A percentile compares a stretch with the other conserved stretches of the same genome.
These are phyloP conservation scores for Taphrina flavorubra DNA, from an alignment of 1,139 yeast species.

Conservation along the genomic window DNA sequence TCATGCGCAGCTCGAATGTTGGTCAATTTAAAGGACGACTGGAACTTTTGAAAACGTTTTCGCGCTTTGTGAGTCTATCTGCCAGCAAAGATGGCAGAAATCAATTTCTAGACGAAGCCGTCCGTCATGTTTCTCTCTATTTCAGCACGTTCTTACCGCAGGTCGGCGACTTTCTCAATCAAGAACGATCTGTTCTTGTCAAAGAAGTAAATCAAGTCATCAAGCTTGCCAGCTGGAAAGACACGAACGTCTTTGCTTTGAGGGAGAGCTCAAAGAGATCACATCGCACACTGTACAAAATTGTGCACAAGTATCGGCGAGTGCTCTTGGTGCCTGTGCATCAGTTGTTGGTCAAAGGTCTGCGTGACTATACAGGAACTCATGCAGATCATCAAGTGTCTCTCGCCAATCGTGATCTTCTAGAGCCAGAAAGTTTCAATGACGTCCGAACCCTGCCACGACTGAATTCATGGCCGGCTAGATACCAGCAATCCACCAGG, in stretches of 20 bases:
- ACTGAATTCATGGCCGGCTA: neutral
- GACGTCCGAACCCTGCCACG: too few relatives aligned
- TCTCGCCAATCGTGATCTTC: neutral
- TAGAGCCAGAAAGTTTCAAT: neutral
- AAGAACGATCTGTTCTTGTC: conserved; percentile 63
- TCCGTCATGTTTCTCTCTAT: conserved; percentile 67
- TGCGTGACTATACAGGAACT: conserved; percentile 47
- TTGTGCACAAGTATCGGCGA: conserved; percentile 80
- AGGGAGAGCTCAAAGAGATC: conserved; percentile 92
- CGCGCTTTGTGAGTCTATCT: conserved; percentile 23
- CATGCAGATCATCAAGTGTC: neutral
- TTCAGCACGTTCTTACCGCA: conserved; percentile 67
- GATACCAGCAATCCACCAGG: neutral
- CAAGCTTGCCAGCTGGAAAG: conserved; percentile 94
- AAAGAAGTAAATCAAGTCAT: conserved; percentile 86
- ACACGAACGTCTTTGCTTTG: conserved; percentile 88
- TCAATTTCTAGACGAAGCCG: conserved; percentile 51
- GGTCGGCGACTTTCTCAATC: conserved; percentile 57
- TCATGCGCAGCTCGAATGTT: conserved; percentile 75
- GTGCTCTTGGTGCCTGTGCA: conserved; percentile 63
- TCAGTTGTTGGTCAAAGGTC: conserved; percentile 67
- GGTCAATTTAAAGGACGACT: conserved; percentile 65
- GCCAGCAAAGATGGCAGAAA: neutral
- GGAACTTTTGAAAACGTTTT: conserved; percentile 55
- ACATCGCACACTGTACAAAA: conserved; percentile 79